Evolutionary conservation across 768 basidiomycete species (phyloP), one percentile per base, ranked within the genome.

Genomic region (Pisolithus tinctorius): DNA sequence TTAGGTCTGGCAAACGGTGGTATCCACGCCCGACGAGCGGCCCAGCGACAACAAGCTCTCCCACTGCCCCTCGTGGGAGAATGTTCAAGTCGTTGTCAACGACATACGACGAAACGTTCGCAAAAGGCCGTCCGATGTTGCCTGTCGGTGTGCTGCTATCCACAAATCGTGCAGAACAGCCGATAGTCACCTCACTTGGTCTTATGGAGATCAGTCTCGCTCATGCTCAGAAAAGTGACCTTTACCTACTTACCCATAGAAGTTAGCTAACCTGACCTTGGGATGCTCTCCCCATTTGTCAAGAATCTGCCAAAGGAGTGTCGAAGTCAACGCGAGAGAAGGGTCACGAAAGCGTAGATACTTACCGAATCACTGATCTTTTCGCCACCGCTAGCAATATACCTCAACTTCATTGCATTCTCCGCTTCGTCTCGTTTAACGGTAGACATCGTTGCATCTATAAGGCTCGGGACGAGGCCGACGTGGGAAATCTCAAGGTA

Each of bases 181-280:
- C 77, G 54, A 79, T 79, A 7, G 77, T 77, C 20, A 70, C 77
- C 59, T 79, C 77, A 47, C 72, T 79, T 16, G 78, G 78, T 1
- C 69, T 71, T 43, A 45, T 25, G 40, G 49, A 27, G 13, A 27
- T 31, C 37, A 31, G 16, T 42, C 10, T 40, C 31, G 31, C 17
- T 40, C 23, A 25, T 37, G 45, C 26, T 20, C 27, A 4, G 26
- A 41, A 25, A 27, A 37, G 39, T 11, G 41, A 27, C 8, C 25
- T 25, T 34, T 13, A 30, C 9, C 23, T 4, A 58, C 46, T 16
- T 45, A 71, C 69, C 78, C 77, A 55, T 79, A 77, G 53, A 77
- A 77, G 53, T 78, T 79, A 9, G 71, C 76, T 11, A 79, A 61
- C 23, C 67, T 68, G 34, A 79, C 67, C 54, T 65, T 64, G 16